Base-by-base conservation (phyloP, 1,139 yeast species). In the Zhuliangozyma parablackwelliae region DNA sequence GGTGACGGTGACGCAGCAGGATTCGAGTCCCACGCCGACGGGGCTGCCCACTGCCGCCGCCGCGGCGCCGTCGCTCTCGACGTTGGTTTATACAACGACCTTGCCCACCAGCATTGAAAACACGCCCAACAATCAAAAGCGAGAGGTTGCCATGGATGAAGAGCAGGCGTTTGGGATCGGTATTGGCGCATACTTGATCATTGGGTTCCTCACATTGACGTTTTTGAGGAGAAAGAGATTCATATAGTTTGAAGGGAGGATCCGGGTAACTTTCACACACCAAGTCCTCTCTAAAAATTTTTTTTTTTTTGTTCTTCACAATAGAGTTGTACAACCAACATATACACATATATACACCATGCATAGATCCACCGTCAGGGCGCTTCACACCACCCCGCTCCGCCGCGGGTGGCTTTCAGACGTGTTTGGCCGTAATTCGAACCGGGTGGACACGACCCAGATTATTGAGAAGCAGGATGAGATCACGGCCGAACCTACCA, bases 401-500 rank as follows among this genome's bases (percentile, higher is more conserved):
- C 7, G 24, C 24, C 24, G 24, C 24, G 24, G 24, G 6, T 45
- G 48, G 48, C 33, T 43, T 21, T 42, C 43, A 13, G 47, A 43
- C 29, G 13, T 45, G 21, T 45, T 43, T 29, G 48, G 48, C 6
- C 32, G 32, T n/a, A 41, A 41, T 13, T 39, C 35, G 13, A 11
- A 31, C 10, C 28, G 25, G n/a, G 26, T 32, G 10, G 38, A 23
- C 6, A 23, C 24, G 9, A 23, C 24, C 24, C 24, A 23, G 24
- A 71, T 68, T 29, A 53, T 69, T 39, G 54, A 66, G 36, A 56
- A 65, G 45, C 69, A 67, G 33, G 74, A 69, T 53, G 70, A 69
- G 46, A 57, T 65, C 30, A 61, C 53, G 40, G 66, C 61, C 42
- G 67, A 61, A 34, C 58, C 62, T 7, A 51, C 50, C 21, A 65